Evolutionary conservation across 1,284 basidiomycete species (phyloP).

Genomic region (Trametes sp.): DNA sequence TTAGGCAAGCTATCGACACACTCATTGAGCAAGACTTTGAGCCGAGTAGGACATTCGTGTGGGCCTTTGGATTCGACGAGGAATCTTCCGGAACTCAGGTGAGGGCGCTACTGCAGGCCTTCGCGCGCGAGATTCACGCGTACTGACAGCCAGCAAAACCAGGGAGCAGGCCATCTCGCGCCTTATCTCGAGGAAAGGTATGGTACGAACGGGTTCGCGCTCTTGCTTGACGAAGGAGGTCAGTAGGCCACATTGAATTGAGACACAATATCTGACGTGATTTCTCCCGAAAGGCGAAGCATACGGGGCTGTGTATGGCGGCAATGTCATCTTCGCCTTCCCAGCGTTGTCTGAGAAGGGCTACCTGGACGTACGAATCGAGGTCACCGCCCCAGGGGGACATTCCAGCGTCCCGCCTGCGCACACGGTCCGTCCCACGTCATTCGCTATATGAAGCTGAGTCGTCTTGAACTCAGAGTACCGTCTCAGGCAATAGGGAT

Average conservation of each 20-base stretch:
- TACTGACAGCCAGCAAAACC: background rate
- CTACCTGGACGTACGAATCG: conserved; percentile 58
- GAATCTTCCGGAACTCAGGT: conserved; percentile 61
- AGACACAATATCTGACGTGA: background rate
- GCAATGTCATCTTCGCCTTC: conserved; percentile 50
- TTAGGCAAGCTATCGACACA: conserved; percentile 58
- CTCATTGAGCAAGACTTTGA: conserved; percentile 58
- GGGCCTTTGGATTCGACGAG: conserved; percentile 76
- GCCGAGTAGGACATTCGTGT: conserved; percentile 61
- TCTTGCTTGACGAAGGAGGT: conserved; percentile 63
- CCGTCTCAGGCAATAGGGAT: conserved; percentile 58
- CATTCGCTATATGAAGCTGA: too few species aligned
- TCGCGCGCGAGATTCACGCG: background rate
- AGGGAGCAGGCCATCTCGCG: conserved; percentile 59
- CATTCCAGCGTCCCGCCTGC: conserved; percentile 69
- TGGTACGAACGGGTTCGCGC: conserved; percentile 58
- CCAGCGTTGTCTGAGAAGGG: conserved; percentile 73
- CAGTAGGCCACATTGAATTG: conserved; percentile 13
- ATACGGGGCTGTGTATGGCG: conserved; percentile 41
- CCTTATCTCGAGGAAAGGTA: conserved; percentile 55
- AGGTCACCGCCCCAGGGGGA: conserved; percentile 65
- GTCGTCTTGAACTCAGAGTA: background rate
- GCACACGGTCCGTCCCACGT: conserved; percentile 51
- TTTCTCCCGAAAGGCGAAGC: conserved; percentile 34
- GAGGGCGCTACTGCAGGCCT: conserved; percentile 17